Conservation (phyloP, 2,329 filamentous ascomycete genomes). For the Penicillium paneum region DNA sequence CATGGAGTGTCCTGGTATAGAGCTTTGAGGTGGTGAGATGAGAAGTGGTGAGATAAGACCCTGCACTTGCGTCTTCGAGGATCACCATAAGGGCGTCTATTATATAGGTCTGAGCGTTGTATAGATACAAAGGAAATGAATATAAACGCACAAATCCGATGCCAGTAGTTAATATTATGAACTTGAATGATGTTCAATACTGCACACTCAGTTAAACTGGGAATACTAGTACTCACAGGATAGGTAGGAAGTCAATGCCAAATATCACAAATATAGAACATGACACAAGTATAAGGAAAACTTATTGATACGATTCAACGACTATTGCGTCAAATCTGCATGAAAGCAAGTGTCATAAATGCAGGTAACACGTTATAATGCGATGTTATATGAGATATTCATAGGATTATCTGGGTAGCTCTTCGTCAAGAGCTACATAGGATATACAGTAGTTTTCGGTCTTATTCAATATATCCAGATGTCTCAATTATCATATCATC, state of each 20-base stretch:
- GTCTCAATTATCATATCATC: not conserved
- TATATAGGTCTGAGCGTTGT: slow-evolving; percentile 1
- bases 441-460: not conserved
- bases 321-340: not conserved
- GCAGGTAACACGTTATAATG: not conserved
- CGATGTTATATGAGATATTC: not conserved
- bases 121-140: not conserved
- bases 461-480: not conserved
- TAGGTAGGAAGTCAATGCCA: not conserved
- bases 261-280: not conserved
- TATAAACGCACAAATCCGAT: not conserved
- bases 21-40: not conserved
- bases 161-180: not conserved
- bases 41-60: not conserved
- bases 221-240: no score
- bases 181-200: not conserved
- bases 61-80: not conserved
- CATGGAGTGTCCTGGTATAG: not conserved
- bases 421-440: not conserved
- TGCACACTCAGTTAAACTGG: no score
- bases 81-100: not conserved
- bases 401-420: not conserved
- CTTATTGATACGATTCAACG: not conserved
- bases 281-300: not conserved
- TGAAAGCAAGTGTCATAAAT: not conserved